Percentiles rank a stretch among this genome's conserved stretches.
Conservation (phyloP, 108 stramenopile genomes). For the Skeletonema marinoi region DNA sequence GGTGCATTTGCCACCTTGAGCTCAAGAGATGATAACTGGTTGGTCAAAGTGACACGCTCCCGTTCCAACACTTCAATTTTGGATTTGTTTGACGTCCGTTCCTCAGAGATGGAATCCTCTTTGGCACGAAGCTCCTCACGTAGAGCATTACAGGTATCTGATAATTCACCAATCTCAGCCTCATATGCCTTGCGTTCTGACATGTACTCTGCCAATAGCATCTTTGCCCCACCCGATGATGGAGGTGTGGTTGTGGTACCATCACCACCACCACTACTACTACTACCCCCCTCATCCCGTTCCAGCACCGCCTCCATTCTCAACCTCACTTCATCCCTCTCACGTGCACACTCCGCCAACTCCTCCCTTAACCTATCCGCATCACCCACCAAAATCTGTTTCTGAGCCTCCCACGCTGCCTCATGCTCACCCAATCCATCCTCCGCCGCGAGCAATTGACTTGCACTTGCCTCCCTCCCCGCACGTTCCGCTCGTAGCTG, state of each 20-base stretch:
- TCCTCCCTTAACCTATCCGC: conserved; percentile 73
- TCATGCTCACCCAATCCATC: conserved; percentile 84
- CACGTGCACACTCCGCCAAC: conserved; percentile 65
- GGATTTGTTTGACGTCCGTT: conserved; percentile 42
- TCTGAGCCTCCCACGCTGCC: conserved; percentile 89
- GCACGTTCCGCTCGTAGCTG: conserved; percentile 86
- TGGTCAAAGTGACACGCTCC: conserved; percentile 47
- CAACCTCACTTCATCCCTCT: conserved; percentile 79
- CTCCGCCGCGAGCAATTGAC: conserved; percentile 73
- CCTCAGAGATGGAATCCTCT: conserved; percentile 58
- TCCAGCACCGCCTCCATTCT: conserved; percentile 56
- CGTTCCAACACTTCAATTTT: conserved; percentile 65
- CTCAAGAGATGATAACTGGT: conserved; percentile 54
- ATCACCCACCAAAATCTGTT: conserved; percentile 83
- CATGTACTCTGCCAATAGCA: conserved; percentile 62
- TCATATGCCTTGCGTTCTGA: conserved; percentile 87
- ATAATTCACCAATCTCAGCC: conserved; percentile 75
- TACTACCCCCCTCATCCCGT: conserved; percentile 17
- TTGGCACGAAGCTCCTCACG: conserved; percentile 73
- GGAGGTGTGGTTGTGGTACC: conserved; percentile 14
- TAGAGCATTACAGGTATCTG: conserved; percentile 71
- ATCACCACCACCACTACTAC: not conserved
- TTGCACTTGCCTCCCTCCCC: conserved; percentile 79
- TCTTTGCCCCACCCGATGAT: conserved; percentile 47
- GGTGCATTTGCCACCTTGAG: conserved; percentile 71